Evolutionary conservation across 805 yeast genomes (phyloP), one percentile per base, ranked within the genome.

Genomic region (Blastobotrys robertii): DNA sequence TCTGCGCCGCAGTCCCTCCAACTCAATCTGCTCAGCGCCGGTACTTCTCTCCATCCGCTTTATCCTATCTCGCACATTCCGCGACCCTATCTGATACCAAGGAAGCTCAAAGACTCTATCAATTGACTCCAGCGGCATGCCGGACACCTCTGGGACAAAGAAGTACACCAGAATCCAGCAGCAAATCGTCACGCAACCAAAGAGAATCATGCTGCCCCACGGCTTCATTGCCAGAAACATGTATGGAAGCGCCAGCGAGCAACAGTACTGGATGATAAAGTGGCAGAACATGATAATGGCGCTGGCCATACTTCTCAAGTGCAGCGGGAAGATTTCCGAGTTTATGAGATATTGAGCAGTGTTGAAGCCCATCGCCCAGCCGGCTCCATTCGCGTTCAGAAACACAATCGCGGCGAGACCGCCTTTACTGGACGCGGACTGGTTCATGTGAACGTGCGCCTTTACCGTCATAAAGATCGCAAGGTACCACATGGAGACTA

Each of bases 341-440:
- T 73, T 74, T 50, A 75, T 58, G 49, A 75, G 62, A 52, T 74
- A 75, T 54, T 75, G 79, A 39, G 74, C 62, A 0, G 75, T 63
- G 58, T 76, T 76, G 69, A 73, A 76, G 31, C 80, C 80, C 58
- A 75, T 55, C 29, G 76, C 70, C 81, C 80, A 76, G 31, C 78
- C 79, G 15, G 67, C 63, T 50, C 80, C 80, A 29, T 68, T 63
- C 31, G 74, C 50, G 50, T 62, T 74, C 22, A 76, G 51, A 38
- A 74, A 67, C 1, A 77, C 76, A 50, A 75, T 55, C 7, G 79
- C 79, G 40, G 64, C 74, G 39, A 62, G 56, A 30, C 73, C 63
- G 2, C 76, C 76, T 3, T 52, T 49, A 15, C 47, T 43, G 44
- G 66, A 56, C 3, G 68, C 53, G 0, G 61, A 45, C 1, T 66